phyloP scores from a whole-genome alignment of 768 basidiomycete species.

The Naganishia vaughanmartiniae region DNA sequence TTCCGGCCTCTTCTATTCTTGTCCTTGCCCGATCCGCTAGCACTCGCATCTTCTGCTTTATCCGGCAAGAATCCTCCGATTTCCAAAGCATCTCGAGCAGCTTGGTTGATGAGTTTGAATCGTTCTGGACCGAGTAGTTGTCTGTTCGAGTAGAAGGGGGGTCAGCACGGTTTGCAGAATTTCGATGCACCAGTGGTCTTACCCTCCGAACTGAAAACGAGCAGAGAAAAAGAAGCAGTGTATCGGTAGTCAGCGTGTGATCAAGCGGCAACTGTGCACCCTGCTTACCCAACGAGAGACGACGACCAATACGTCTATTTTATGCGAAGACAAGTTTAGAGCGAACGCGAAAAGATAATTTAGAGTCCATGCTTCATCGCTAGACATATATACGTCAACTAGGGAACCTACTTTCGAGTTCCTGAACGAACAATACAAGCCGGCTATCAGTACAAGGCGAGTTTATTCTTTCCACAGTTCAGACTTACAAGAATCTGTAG shows the following conservation, averaged over 20 bases:
- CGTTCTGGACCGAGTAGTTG: conserved; percentile 74
- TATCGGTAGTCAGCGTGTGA: neutral
- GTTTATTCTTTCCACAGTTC: neutral
- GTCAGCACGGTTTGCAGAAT: neutral
- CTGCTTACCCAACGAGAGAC: conserved; percentile 70
- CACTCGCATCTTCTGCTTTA: conserved; percentile 2
- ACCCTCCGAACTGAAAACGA: conserved; percentile 29
- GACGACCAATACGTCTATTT: conserved; percentile 71
- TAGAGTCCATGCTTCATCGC: conserved; percentile 55
- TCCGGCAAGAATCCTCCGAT: conserved; percentile 70
- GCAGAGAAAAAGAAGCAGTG: neutral
- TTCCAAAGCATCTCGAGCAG: conserved; percentile 85
- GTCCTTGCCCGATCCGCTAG: conserved; percentile 3
- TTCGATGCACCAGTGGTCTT: neutral
- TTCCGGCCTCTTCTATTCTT: conserved; percentile 8
- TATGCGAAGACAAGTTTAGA: neutral
- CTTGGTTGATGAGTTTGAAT: conserved; percentile 83
- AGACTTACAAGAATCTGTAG: conserved; percentile 71
- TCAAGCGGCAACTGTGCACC: neutral
- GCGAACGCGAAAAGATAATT: neutral
- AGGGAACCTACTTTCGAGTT: conserved; percentile 19
- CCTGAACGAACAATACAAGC: neutral
- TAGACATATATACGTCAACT: too few relatives aligned
- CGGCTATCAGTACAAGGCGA: neutral
- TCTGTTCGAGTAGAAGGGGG: neutral